Evolutionary conservation across 805 yeast genomes (phyloP), one percentile per base, ranked within the genome.

Genomic region (Priceomyces haplophilus): DNA sequence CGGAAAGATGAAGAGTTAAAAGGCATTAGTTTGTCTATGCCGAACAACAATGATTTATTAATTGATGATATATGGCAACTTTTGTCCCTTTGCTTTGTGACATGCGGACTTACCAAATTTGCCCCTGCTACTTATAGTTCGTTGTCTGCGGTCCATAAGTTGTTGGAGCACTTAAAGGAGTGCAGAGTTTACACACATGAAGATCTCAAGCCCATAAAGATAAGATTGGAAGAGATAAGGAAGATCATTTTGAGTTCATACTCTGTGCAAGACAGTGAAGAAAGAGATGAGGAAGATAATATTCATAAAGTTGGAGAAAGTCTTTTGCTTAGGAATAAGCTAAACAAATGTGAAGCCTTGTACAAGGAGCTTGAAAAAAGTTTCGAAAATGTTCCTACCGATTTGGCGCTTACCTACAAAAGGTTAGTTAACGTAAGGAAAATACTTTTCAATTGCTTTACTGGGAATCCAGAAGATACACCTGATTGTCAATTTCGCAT

Each of bases 101-200:
- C 98, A 2, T 93, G 95, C 45, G 99, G 99, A 2, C 71, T 88
- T 53, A 85, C 85, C 37, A 83, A 88, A 52, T 78, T 88, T 27
- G 96, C 97, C 1, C 96, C 98, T 1, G 96, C 97, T 3, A 87
- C 96, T 1, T 93, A 86, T 64, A 91, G 96, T 4, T 86, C 95
- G 3, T 67, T 91, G 33, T 75, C 89, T 33, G 88, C 98, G 0
- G 95, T 93, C 16, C 84, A 83, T 64, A 80, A 93, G 52, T 68
- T 93, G 44, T 72, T 93, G 51, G 86, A 80, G 49, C 98, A 91
- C 64, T 68, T 91, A 47, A 78, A 80, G 50, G 96, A 87, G 58
- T 79, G 87, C 38, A 82, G 81, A 42, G 88, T 87, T 16, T 91
- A 82, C 62, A 89, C 97, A 1, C 80, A 79, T 43, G 86, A 85